These are phyloP conservation scores for Tubosaeta brunneosetosa DNA, from an alignment of 768 basidiomycete genomes.

Conservation along the genomic window DNA sequence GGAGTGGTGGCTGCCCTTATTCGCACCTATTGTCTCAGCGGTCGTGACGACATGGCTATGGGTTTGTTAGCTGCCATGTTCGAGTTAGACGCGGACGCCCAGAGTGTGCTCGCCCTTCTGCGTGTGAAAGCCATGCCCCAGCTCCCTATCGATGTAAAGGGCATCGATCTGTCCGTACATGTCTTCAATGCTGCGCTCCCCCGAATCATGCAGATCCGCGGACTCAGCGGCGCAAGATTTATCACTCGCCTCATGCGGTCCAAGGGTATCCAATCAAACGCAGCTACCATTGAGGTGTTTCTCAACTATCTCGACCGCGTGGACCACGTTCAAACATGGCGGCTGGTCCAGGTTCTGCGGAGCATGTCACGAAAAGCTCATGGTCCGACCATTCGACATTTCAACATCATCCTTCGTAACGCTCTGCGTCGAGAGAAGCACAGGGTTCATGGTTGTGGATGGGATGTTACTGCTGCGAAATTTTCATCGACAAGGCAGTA, in stretches of 20 bases:
- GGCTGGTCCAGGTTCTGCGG: conserved; percentile 46
- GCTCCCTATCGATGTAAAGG: conserved; percentile 27
- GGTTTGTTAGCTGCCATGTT: conserved; percentile 48
- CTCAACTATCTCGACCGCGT: conserved; percentile 45
- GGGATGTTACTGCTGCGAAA: conserved; percentile 40
- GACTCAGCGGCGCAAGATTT: conserved; percentile 42
- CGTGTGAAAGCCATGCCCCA: conserved; percentile 12
- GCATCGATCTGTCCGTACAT: conserved; percentile 34
- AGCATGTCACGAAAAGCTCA: conserved; percentile 38
- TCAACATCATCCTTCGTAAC: conserved; percentile 51
- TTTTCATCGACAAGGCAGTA: conserved; percentile 32
- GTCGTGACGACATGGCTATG: conserved; percentile 47
- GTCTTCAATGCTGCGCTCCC: conserved; percentile 62
- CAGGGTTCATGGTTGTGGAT: conserved; percentile 40
- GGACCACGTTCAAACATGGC: conserved; percentile 41
- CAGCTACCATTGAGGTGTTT: conserved; percentile 51
- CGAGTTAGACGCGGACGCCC: conserved; percentile 24
- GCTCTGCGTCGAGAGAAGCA: conserved; percentile 51
- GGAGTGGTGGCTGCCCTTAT: conserved; percentile 51
- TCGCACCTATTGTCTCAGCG: conserved; percentile 47
- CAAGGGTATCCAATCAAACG: conserved; percentile 47
- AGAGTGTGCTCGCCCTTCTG: conserved; percentile 18
- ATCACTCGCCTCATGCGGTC: conserved; percentile 55
- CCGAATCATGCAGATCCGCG: conserved; percentile 44
- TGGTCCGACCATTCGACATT: conserved; percentile 49